A percentile compares a stretch with the other conserved stretches of the same genome.
phyloP scores from a whole-genome alignment of 108 stramenopile genomes.

The Cyclotella baltica region DNA sequence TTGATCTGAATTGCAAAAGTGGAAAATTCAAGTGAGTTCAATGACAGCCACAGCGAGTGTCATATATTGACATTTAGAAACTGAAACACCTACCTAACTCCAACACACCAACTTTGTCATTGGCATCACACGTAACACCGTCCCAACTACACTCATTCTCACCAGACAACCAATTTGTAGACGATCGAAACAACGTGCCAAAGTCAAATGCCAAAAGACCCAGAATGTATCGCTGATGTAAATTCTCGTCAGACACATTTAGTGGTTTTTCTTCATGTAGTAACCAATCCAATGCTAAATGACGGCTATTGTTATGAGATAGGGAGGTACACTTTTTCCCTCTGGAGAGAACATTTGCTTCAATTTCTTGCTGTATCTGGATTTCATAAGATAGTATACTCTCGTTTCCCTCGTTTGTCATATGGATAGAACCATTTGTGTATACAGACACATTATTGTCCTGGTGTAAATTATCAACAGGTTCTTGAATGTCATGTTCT shows the following conservation, averaged over 20 bases:
- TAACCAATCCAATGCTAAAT: slow-evolving; percentile 1
- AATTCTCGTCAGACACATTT: background rate
- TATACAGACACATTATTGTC: too few species aligned
- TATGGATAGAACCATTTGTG: background rate
- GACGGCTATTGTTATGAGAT: background rate
- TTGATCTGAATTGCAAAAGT: too few species aligned
- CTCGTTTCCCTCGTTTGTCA: background rate
- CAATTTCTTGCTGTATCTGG: background rate
- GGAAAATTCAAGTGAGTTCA: background rate
- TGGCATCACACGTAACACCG: background rate
- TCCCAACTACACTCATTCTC: background rate
- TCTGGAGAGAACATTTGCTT: background rate
- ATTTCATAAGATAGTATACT: background rate
- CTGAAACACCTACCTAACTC: too few species aligned
- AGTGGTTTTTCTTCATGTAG: background rate
- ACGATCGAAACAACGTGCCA: background rate
- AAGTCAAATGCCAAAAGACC: slow-evolving; percentile 4
- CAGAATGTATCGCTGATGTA: background rate
- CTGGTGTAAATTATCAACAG: too few species aligned
- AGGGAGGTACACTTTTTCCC: background rate
- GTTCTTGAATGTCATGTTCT: too few species aligned
- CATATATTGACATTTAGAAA: too few species aligned
- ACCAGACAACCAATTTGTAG: background rate
- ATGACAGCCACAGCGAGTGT: background rate
- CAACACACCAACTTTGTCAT: background rate